Evolutionary conservation across 106 monocot species (phyloP), one percentile per base, ranked within the genome.

Genomic region (Allium fistulosum): DNA sequence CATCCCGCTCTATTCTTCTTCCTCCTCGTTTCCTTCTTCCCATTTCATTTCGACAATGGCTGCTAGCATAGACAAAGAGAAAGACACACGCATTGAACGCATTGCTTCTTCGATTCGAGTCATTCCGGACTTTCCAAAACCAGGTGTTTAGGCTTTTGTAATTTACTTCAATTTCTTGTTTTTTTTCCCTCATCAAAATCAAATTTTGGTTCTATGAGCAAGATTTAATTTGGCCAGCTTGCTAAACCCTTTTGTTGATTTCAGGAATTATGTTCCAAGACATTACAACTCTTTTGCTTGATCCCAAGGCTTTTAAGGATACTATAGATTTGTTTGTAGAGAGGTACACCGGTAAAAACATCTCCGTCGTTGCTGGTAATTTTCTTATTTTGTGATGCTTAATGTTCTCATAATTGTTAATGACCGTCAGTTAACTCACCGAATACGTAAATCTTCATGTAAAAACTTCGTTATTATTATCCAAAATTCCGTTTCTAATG

Each of bases 231-330:
- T 49, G 13, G n/a, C 4, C 7, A 16, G 15, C 49, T 64, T 48
- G 7, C 4, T 48, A 28, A 72, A 51, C 63, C 72, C 63, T 37
- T 59, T 59, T 68, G 15, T 55, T 11, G 55, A 4, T 46, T 65
- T 46, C 45, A 94, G 94, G 94, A 59, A 77, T 94, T 60, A 81
- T 90, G 85, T 94, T 94, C 59, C 94, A 94, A 74, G 94, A 94
- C 63, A 88, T 94, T 69, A 94, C 94, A 6, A 94, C 94, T 37
- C 70, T 91, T 77, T 87, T 94, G 26, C 94, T 94, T 17, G 79
- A 94, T 22, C 87, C 82, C 8, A 78, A 65, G 72, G 90, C 87
- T 9, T 94, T 94, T 65, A 71, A 76, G 71, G 90, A 94, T 63
- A 79, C 85, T 22, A 79, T 90, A 22, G 94, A 94, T 18, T 49